Evolutionary conservation across 306 rosid genomes (phyloP).

Genomic region (Cicer cuneatum): DNA sequence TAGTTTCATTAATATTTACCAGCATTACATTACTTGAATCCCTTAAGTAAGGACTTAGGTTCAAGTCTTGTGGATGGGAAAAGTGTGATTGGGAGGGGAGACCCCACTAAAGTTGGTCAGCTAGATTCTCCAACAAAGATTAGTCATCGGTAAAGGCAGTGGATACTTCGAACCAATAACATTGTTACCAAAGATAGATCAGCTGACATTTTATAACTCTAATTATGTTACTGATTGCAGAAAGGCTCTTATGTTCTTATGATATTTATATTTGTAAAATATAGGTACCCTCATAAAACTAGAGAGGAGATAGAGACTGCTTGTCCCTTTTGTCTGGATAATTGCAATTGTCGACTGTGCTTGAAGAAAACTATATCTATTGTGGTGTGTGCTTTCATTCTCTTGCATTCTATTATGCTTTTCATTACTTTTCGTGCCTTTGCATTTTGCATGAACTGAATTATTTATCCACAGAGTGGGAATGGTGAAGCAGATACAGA

Average conservation of each 20-base stretch:
- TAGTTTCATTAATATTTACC: not conserved
- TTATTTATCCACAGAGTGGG: conserved; percentile 49
- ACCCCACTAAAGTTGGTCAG: too few relatives aligned
- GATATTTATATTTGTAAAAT: conserved; percentile 39
- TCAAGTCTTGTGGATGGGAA: too few relatives aligned
- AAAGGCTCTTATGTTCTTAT: conserved; percentile 38
- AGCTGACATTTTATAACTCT: conserved; percentile 33
- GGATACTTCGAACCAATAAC: too few relatives aligned
- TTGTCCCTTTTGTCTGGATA: conserved; percentile 64
- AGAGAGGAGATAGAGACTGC: conserved; percentile 55
- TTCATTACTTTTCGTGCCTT: conserved; percentile 29
- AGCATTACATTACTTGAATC: too few relatives aligned
- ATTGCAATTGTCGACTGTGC: conserved; percentile 72
- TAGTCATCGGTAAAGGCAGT: too few relatives aligned
- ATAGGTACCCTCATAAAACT: conserved; percentile 65
- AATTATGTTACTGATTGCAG: conserved; percentile 29
- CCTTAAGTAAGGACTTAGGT: too few relatives aligned
- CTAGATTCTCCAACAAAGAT: too few relatives aligned
- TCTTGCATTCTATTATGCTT: conserved; percentile 31
- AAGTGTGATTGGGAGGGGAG: too few relatives aligned
- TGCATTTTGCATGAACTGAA: conserved; percentile 31
- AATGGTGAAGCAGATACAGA: conserved; percentile 53
- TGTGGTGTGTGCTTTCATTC: conserved; percentile 48
- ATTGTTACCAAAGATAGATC: not conserved
- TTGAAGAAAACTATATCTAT: conserved; percentile 56